Evolutionary conservation across 1,284 basidiomycete species (phyloP), one percentile per base, ranked within the genome.

Genomic region (Gymnopus androsaceus): DNA sequence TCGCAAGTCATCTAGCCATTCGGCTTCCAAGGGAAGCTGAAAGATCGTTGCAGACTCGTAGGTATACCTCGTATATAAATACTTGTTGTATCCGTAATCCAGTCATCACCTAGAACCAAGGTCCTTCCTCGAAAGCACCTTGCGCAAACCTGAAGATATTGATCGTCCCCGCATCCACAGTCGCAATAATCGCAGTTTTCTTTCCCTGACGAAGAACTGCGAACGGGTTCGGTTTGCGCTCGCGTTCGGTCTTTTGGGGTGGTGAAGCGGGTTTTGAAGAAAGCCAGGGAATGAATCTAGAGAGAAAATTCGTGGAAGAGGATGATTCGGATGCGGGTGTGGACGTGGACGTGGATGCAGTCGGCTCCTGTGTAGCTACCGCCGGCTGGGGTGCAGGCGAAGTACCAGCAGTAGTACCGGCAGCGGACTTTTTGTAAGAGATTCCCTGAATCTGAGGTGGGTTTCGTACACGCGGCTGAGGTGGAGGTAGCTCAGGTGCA

Each of bases 121-220:
- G 84, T 80, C 88, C 88, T 60, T 90, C 87, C 50, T 82, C 85
- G 70, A 99, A 98, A 11, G 83, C 87, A 0, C 92, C 88, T 66
- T 95, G 83, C 1, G 91, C 89, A 64, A 98, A 95, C 41, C 92
- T 76, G 69, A 95, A 88, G 77, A 98, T 93, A 57, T 91, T 91
- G 25, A 90, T 90, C 60, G 84, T 94, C 6, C 95, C 94, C 6
- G 87, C 82, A 71, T 98, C 95, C 3, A 96, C 94, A 1, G 87
- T 92, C 0, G 95, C 96, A 28, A 99, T 81, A 25, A 98, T 80
- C 47, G 96, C 78, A 8, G 80, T 88, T 64, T 93, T 89, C 66
- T 90, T 91, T 0, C 96, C 96, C 17, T 86, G 84, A 65, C 95
- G 93, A 59, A 98, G 76, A 3, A 82, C 80, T 59, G 82, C 80